These are phyloP conservation scores for Colletotrichum brevisporum DNA, from an alignment of 2,329 filamentous ascomycete genomes.

Conservation along the genomic window DNA sequence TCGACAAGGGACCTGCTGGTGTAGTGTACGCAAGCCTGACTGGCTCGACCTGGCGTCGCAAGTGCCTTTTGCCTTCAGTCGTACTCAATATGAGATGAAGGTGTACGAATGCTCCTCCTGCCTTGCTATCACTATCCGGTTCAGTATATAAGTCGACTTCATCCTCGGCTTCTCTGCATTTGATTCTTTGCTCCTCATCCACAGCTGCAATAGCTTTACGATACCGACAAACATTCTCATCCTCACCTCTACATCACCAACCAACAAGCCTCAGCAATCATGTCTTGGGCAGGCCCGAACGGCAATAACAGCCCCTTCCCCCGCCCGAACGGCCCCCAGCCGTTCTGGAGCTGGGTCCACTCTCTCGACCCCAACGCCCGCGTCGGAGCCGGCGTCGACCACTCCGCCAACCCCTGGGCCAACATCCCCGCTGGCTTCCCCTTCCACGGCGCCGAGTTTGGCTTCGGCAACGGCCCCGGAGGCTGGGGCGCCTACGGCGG, in stretches of 20 bases:
- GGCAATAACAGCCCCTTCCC: slow-evolving; percentile 32
- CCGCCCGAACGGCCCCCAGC: slow-evolving; percentile 24
- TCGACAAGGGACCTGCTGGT: slow-evolving; percentile 30
- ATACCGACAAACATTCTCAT: neutral
- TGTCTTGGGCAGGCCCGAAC: slow-evolving; percentile 41
- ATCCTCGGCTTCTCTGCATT: neutral
- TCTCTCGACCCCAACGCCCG: slow-evolving; percentile 48
- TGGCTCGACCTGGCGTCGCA: slow-evolving; percentile 34
- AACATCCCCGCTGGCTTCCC: slow-evolving; percentile 52
- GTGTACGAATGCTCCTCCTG: slow-evolving; percentile 38
- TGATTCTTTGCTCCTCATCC: neutral
- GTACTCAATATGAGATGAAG: slow-evolving; percentile 32
- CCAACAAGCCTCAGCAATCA: slow-evolving; percentile 24
- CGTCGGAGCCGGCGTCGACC: slow-evolving; percentile 56
- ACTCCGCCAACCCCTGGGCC: slow-evolving; percentile 46
- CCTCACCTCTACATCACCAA: neutral
- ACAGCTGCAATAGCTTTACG: slow-evolving; percentile 33
- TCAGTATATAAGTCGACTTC: slow-evolving; percentile 19
- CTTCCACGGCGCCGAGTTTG: slow-evolving; percentile 45
- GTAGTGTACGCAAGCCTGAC: slow-evolving; percentile 32
- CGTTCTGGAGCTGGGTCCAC: slow-evolving; percentile 51
- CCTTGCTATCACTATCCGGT: slow-evolving; percentile 6
- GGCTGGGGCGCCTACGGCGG: slow-evolving; percentile 33
- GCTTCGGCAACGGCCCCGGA: slow-evolving; percentile 28
- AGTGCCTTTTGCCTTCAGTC: slow-evolving; percentile 38